phyloP scores from a whole-genome alignment of 495 filamentous ascomycete species.

The Geoglossum glabrum region DNA sequence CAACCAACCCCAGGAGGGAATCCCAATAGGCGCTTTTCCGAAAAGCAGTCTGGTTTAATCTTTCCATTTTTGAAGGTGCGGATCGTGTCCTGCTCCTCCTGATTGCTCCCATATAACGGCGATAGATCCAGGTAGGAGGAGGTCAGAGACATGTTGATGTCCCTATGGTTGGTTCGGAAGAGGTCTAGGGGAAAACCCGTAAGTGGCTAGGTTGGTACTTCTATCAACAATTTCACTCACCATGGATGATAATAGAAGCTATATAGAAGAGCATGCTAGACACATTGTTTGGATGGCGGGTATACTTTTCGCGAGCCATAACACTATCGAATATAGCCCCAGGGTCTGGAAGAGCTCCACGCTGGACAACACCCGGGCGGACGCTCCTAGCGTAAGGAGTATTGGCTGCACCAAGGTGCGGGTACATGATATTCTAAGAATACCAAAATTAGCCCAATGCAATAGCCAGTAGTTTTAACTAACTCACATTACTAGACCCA shows the following conservation, averaged over 20 bases:
- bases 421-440: constrained; percentile 11
- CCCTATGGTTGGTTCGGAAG: constrained; percentile 39
- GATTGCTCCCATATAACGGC: constrained; percentile 70
- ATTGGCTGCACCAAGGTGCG: constrained; percentile 27
- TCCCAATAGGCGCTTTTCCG: constrained; percentile 52
- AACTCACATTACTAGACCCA: constrained; percentile 5
- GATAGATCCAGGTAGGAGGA: constrained; percentile 74
- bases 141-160: constrained; percentile 41
- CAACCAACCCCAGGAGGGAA: constrained; percentile 63
- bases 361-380: neutral
- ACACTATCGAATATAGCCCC: neutral
- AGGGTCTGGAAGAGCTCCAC: neutral
- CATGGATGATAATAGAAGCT: constrained; percentile 83
- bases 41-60: constrained; percentile 67
- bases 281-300: constrained; percentile 48
- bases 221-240: constrained; percentile 14
- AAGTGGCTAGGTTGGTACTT: constrained; percentile 10
- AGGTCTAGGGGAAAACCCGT: constrained; percentile 24
- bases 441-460: neutral
- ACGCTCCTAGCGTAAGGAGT: constrained; percentile 17
- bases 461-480: neutral
- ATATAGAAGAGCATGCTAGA: constrained; percentile 81
- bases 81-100: constrained; percentile 52
- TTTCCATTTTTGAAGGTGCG: constrained; percentile 66
- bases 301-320: constrained; percentile 30